Conservation (phyloP, 768 basidiomycete genomes). For the Cyclocybe cylindracea region DNA sequence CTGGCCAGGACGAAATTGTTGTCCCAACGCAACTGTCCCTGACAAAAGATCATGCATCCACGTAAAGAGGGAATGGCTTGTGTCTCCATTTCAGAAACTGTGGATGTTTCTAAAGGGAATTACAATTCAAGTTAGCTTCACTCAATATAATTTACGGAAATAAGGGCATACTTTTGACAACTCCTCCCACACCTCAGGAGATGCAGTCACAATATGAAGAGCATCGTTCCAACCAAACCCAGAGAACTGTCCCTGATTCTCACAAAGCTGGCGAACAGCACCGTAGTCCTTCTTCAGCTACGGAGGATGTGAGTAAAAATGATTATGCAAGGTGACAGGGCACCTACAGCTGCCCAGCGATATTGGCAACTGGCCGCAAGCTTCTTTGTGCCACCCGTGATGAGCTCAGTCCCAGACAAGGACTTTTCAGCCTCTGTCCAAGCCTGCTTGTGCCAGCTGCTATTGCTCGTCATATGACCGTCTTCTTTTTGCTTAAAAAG, state of each 20-base stretch:
- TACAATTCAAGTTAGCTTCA: no score
- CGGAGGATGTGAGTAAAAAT: background rate
- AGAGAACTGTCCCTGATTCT: no score
- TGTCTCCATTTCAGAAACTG: constrained; percentile 21
- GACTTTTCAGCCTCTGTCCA: constrained; percentile 16
- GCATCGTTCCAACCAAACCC: constrained; percentile 30
- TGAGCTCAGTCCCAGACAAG: constrained; percentile 13
- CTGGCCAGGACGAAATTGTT: constrained; percentile 8
- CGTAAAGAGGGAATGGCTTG: constrained; percentile 21
- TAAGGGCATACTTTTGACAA: constrained; percentile 15
- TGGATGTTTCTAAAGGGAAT: constrained; percentile 10
- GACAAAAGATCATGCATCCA: constrained; percentile 9
- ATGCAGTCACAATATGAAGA: constrained; percentile 23
- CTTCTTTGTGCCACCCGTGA: constrained; percentile 12
- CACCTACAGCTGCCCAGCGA: constrained; percentile 13
- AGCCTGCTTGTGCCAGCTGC: constrained; percentile 14
- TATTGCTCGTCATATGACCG: constrained; percentile 18
- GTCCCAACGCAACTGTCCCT: constrained; percentile 11
- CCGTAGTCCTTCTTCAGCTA: constrained; percentile 24
- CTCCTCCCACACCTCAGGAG: constrained; percentile 23
- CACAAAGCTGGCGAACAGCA: constrained; percentile 17
- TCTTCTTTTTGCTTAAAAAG: constrained; percentile 13
- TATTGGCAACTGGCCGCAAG: constrained; percentile 14
- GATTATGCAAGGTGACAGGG: background rate
- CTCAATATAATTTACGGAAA: background rate